Percentiles rank a stretch among this genome's conserved stretches.
Conservation (phyloP, 306 rosid species). For the Inga laurina region DNA sequence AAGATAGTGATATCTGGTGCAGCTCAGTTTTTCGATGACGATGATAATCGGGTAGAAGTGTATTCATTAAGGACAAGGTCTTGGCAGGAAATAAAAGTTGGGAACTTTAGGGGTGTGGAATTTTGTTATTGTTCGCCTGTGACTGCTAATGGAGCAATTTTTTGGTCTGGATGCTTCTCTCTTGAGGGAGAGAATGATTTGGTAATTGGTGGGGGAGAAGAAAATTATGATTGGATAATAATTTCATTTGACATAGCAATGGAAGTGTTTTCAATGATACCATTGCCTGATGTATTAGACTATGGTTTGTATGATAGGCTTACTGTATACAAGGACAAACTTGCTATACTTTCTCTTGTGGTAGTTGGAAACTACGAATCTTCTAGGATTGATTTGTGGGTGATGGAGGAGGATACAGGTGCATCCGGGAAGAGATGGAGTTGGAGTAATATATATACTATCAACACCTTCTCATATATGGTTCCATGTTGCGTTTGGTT, state of each 20-base stretch:
- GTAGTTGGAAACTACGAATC: not conserved
- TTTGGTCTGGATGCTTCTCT: not conserved
- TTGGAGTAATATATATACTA: not conserved
- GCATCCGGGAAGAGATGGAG: not conserved
- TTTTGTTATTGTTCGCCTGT: not conserved
- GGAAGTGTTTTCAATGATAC: not conserved
- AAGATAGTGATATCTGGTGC: not conserved
- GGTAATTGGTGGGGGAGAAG: too few species aligned
- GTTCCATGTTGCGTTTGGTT: not conserved
- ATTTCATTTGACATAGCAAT: not conserved
- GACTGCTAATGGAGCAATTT: not conserved
- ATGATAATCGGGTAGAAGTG: not conserved
- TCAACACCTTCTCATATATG: not conserved
- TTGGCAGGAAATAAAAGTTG: not conserved
- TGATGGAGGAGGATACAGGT: not conserved
- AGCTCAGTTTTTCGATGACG: not conserved
- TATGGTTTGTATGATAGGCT: too few species aligned
- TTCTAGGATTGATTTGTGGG: not conserved
- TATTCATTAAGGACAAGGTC: not conserved
- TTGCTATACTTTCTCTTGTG: not conserved
- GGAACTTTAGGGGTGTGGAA: not conserved
- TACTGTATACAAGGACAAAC: not conserved
- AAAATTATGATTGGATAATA: not conserved
- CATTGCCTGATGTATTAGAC: not conserved
- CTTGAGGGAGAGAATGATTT: too few species aligned